Evolutionary conservation across 2,329 filamentous ascomycete species (phyloP).

Genomic region (Cercospora sesami): DNA sequence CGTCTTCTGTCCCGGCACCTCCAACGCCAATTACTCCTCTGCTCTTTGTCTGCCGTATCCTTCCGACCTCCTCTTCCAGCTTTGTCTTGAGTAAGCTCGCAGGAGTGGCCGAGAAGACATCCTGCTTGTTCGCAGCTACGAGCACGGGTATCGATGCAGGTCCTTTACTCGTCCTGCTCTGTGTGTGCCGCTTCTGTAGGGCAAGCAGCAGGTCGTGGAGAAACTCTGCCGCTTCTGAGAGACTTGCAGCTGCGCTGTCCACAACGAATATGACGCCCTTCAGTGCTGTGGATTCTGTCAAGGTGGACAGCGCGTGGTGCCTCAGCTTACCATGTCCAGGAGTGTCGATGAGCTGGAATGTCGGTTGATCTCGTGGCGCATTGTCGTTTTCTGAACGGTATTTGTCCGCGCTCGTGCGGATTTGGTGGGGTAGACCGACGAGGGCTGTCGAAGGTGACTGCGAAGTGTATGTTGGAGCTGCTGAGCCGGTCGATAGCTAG

Average conservation of each 20-base stretch:
- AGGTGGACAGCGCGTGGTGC: slow-evolving; percentile 58
- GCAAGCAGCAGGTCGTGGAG: slow-evolving; percentile 84
- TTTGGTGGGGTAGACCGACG: slow-evolving; percentile 56
- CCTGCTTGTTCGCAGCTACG: slow-evolving; percentile 90
- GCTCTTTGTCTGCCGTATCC: slow-evolving; percentile 72
- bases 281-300: slow-evolving; percentile 52
- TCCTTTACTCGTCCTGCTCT: slow-evolving; percentile 57
- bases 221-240: slow-evolving; percentile 76
- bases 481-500: slow-evolving; percentile 58
- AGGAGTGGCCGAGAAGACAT: slow-evolving; percentile 90
- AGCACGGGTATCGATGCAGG: slow-evolving; percentile 69
- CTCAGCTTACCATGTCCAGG: slow-evolving; percentile 95
- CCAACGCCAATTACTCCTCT: slow-evolving; percentile 82
- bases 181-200: slow-evolving; percentile 71
- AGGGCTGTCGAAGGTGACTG: slow-evolving; percentile 60
- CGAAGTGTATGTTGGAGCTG: slow-evolving; percentile 60
- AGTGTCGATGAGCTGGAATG: slow-evolving; percentile 80
- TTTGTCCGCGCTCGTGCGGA: slow-evolving; percentile 57
- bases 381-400: slow-evolving; percentile 68
- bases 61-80: slow-evolving; percentile 77
- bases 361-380: slow-evolving; percentile 59
- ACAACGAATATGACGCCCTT: slow-evolving; percentile 81
- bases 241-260: slow-evolving; percentile 62
- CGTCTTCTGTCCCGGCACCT: slow-evolving; percentile 63
- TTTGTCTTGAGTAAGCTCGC: slow-evolving; percentile 70